A percentile compares a stretch with the other conserved stretches of the same genome.
Evolutionary conservation across 106 monocot genomes (phyloP).

Genomic region (Phalaenopsis aphrodite): DNA sequence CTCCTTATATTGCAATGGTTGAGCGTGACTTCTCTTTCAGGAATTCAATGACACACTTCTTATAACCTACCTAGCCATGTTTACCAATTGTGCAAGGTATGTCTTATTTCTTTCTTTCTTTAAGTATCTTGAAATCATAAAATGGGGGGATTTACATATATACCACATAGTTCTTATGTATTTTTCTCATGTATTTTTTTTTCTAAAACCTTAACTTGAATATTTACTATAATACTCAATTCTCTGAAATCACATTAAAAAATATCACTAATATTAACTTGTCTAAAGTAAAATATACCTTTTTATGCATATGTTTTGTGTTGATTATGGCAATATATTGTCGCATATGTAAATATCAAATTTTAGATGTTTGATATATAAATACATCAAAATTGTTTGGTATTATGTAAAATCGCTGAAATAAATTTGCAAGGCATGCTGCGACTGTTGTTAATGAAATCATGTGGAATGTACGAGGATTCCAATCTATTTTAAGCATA

Average conservation of each 20-base stretch:
- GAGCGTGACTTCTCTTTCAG: slow-evolving; percentile 26
- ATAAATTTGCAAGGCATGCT: not conserved
- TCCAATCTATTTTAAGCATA: no score
- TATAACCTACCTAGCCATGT: slow-evolving; percentile 91
- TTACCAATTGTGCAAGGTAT: slow-evolving; percentile 95
- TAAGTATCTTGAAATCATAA: not conserved
- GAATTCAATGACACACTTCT: slow-evolving; percentile 96
- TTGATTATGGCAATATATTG: no score
- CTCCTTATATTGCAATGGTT: not conserved
- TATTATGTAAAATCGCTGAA: no score
- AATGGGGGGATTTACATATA: not conserved
- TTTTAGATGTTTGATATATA: not conserved
- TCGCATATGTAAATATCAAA: not conserved
- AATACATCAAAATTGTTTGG: no score
- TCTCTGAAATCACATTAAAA: no score
- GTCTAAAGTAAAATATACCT: no score
- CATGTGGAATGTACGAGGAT: no score
- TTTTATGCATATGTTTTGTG: no score
- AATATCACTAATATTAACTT: no score
- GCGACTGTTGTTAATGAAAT: not conserved
- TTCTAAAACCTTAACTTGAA: no score
- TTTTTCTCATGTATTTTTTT: not conserved
- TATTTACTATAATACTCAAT: no score
- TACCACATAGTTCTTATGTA: not conserved
- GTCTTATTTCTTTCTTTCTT: not conserved